A percentile compares a stretch with the other conserved stretches of the same genome.
Conservation (phyloP, 805 yeast species). For the Maudiozyma turicensis region DNA sequence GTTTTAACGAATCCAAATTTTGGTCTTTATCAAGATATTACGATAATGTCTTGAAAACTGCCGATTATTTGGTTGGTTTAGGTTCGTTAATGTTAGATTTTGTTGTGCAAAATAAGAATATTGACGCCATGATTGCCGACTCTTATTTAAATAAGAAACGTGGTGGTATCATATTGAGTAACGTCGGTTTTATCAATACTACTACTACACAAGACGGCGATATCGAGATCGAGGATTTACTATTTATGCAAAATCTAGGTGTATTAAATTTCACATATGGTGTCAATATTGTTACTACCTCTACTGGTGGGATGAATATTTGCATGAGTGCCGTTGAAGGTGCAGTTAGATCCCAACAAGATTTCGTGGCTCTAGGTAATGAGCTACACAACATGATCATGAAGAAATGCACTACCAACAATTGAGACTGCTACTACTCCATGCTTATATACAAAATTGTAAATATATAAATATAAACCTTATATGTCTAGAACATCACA, state of each 20-base stretch:
- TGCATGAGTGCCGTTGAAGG: conserved; percentile 13
- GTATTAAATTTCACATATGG: conserved; percentile 15
- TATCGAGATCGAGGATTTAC: conserved; percentile 9
- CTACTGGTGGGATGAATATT: conserved; percentile 17
- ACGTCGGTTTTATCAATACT: conserved; percentile 14
- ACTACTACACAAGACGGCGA: neutral
- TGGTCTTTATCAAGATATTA: conserved; percentile 18
- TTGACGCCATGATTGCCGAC: conserved; percentile 13
- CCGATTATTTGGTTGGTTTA: conserved; percentile 13
- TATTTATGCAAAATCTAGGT: conserved; percentile 19
- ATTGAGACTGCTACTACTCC: neutral
- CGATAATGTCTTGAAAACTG: conserved; percentile 8
- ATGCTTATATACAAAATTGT: too few relatives aligned
- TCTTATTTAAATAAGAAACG: conserved; percentile 12
- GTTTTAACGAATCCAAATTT: conserved; percentile 11
- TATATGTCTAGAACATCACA: too few relatives aligned
- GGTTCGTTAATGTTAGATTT: conserved; percentile 17
- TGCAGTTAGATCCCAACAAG: conserved; percentile 3
- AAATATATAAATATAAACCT: too few relatives aligned
- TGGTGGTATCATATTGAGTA: conserved; percentile 21
- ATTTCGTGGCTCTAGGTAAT: neutral
- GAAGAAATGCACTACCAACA: neutral
- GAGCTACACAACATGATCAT: neutral
- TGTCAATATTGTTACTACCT: conserved; percentile 15
- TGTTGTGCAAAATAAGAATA: conserved; percentile 10